Percentiles rank a stretch among this genome's conserved stretches.
Evolutionary conservation across 139 green algal genomes (phyloP).

Genomic region (Deuterostichococcus epilithicus): DNA sequence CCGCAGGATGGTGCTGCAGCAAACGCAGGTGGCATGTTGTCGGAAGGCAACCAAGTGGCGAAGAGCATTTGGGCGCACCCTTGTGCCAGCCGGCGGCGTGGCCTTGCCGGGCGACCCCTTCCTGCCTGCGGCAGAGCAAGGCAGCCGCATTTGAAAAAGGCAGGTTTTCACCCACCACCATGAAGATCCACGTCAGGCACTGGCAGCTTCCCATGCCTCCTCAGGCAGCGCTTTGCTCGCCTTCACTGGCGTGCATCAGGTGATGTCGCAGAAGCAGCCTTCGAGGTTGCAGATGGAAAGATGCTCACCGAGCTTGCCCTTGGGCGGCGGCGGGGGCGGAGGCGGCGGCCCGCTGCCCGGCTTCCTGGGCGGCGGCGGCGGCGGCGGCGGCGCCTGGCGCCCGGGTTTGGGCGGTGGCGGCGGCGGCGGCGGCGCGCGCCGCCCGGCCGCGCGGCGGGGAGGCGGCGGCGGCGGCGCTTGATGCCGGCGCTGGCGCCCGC

Average conservation of each 20-base stretch:
- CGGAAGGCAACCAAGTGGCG: no score
- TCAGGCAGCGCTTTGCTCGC: not conserved
- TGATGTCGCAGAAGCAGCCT: not conserved
- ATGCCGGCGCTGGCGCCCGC: not conserved
- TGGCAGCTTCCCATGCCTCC: not conserved
- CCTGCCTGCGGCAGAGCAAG: not conserved
- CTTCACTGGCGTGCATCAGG: not conserved
- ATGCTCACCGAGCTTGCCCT: slow-evolving; percentile 8
- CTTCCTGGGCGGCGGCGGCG: slow-evolving; percentile 26
- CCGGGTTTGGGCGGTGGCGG: slow-evolving; percentile 28
- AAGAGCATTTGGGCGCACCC: not conserved
- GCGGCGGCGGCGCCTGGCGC: slow-evolving; percentile 12
- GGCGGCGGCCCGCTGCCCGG: slow-evolving; percentile 21
- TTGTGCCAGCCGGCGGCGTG: not conserved
- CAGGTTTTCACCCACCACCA: no score
- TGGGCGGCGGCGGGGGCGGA: slow-evolving; percentile 39
- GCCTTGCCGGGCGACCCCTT: not conserved
- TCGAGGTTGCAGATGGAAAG: not conserved
- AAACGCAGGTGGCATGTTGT: no score
- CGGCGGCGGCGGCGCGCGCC: slow-evolving; percentile 8
- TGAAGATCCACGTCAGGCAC: not conserved
- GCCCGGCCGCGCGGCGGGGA: slow-evolving; percentile 9
- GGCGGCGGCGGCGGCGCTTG: slow-evolving; percentile 32
- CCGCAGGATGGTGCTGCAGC: no score
- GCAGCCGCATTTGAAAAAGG: no score